Conservation (phyloP, 139 green algal species). For the Microglena sp. region DNA sequence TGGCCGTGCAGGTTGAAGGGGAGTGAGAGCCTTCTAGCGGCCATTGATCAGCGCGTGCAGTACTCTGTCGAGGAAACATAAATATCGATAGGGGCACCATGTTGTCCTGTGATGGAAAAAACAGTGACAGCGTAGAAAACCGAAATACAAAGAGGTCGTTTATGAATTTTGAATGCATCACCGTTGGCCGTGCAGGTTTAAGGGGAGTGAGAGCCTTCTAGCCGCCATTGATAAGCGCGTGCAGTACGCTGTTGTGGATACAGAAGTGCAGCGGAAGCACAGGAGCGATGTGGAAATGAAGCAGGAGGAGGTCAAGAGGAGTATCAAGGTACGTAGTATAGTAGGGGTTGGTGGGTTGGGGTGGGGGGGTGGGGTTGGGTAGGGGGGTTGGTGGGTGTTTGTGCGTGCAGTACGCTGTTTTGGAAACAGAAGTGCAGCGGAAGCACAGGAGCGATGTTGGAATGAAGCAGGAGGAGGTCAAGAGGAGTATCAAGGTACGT, state of each 20-base stretch:
- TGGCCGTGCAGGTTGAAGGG: no score
- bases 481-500: conserved; percentile 36
- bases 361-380: no score
- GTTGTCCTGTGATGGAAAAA: background rate
- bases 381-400: no score
- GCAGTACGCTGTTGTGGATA: background rate
- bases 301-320: conserved; percentile 34
- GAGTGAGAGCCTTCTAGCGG: background rate
- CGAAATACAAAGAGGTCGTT: background rate
- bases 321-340: conserved; percentile 37
- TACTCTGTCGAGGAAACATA: conserved; percentile 1
- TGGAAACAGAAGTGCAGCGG: conserved; percentile 9
- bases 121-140: background rate
- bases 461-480: conserved; percentile 26
- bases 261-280: conserved; percentile 9
- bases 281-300: conserved; percentile 14
- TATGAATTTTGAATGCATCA: background rate
- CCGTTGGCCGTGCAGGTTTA: background rate
- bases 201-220: conserved; percentile 14
- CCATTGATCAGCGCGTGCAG: background rate
- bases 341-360: no score
- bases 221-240: conserved; percentile 5
- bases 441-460: conserved; percentile 17
- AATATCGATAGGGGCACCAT: background rate
- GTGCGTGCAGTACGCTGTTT: background rate